A percentile compares a stretch with the other conserved stretches of the same genome.
phyloP scores from a whole-genome alignment of 208 protist species.

The Trypanosoma platydactyli region DNA sequence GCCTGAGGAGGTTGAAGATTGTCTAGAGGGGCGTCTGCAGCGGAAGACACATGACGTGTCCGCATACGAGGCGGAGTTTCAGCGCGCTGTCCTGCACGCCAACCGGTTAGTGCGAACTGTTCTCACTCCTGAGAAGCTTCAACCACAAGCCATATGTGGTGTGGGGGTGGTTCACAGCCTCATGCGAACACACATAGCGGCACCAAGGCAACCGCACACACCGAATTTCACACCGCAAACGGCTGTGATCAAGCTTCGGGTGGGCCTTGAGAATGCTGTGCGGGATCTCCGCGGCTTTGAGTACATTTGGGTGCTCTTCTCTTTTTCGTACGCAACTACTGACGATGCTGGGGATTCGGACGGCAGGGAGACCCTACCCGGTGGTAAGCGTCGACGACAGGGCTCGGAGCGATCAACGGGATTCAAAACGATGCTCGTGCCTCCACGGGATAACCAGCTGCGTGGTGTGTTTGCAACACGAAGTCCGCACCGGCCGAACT shows the following conservation, averaged over 20 bases:
- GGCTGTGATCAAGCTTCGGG: conserved; percentile 75
- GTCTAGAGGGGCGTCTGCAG: conserved; percentile 68
- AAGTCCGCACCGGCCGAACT: conserved; percentile 91
- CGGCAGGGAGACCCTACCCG: neutral
- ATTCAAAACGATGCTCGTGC: conserved; percentile 86
- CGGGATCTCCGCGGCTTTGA: conserved; percentile 84
- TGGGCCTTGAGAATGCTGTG: conserved; percentile 83
- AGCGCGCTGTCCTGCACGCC: conserved; percentile 62
- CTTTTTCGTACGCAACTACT: conserved; percentile 73
- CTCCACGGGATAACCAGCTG: conserved; percentile 74
- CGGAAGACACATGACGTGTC: conserved; percentile 64
- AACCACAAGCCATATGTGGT: conserved; percentile 70
- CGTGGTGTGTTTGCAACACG: conserved; percentile 92
- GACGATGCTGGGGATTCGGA: neutral
- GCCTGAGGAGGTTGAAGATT: conserved; percentile 63
- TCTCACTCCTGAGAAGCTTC: conserved; percentile 69
- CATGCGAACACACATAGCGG: conserved; percentile 80
- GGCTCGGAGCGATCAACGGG: conserved; percentile 56
- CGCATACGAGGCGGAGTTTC: conserved; percentile 70
- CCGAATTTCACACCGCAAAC: conserved; percentile 75
- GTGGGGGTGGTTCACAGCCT: conserved; percentile 85
- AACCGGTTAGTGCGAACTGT: conserved; percentile 74
- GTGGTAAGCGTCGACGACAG: conserved; percentile 44
- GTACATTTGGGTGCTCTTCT: conserved; percentile 91
- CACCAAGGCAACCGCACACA: conserved; percentile 83